These are phyloP conservation scores for Nitzschia putrida DNA, from an alignment of 108 stramenopile genomes.

Conservation along the genomic window DNA sequence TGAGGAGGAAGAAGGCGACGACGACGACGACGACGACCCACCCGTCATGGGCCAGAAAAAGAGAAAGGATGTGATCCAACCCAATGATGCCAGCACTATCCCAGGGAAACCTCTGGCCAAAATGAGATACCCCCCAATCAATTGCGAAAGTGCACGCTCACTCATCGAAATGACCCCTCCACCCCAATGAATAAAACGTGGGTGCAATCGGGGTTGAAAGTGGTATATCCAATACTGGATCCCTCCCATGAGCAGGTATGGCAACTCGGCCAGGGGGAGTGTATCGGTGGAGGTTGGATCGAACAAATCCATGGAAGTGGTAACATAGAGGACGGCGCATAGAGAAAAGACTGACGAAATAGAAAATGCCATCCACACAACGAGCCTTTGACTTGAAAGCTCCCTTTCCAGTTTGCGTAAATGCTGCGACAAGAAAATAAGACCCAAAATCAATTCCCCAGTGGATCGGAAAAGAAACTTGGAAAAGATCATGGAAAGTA, in stretches of 20 bases:
- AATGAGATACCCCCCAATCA: conserved; percentile 41
- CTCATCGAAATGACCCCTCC: conserved; percentile 59
- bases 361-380: conserved; percentile 42
- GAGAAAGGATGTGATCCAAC: not conserved
- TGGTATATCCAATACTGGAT: conserved; percentile 53
- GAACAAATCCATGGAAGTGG: not conserved
- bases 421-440: conserved; percentile 46
- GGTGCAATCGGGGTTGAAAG: conserved; percentile 71
- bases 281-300: not conserved
- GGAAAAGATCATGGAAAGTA: conserved; percentile 48
- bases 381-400: conserved; percentile 62
- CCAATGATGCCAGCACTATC: conserved; percentile 8
- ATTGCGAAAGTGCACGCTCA: conserved; percentile 65
- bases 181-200: conserved; percentile 50
- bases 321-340: not conserved
- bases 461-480: conserved; percentile 53
- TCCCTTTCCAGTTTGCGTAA: conserved; percentile 73
- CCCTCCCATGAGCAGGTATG: conserved; percentile 50
- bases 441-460: conserved; percentile 62
- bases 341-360: conserved; percentile 14
- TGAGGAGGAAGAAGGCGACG: not conserved
- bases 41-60: not conserved
- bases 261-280: not conserved
- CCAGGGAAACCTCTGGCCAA: not conserved
- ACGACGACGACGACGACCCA: not conserved